phyloP scores from a whole-genome alignment of 2,329 filamentous ascomycete genomes.

The Paraphaeosphaeria minitans region DNA sequence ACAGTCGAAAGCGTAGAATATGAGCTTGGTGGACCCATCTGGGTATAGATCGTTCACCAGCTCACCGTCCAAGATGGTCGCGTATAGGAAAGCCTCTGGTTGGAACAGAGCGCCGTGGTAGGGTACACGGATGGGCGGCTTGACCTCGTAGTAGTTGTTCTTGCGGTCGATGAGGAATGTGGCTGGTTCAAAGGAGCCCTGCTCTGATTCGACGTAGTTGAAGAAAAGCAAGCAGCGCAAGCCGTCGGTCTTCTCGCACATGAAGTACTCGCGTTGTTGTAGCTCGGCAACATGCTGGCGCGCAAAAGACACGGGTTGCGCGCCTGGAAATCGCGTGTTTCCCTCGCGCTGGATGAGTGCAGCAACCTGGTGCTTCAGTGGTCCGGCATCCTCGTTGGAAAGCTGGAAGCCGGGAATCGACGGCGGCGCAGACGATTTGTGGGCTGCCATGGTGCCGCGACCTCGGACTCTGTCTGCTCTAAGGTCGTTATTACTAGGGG shows the following conservation, averaged over 20 bases:
- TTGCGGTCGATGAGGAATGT: slow-evolving; percentile 97
- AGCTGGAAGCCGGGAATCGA: slow-evolving; percentile 43
- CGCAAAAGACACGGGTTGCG: slow-evolving; percentile 92
- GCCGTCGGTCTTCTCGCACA: slow-evolving; percentile 98
- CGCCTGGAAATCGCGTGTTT: slow-evolving; percentile 76
- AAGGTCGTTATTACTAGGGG: neutral
- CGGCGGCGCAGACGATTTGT: slow-evolving; percentile 31
- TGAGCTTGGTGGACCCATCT: slow-evolving; percentile 68
- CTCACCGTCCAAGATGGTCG: slow-evolving; percentile 90
- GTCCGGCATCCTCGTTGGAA: slow-evolving; percentile 27
- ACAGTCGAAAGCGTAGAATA: slow-evolving; percentile 93
- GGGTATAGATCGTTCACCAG: slow-evolving; percentile 79
- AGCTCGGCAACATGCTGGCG: slow-evolving; percentile 83
- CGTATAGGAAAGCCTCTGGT: slow-evolving; percentile 69
- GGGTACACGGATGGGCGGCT: slow-evolving; percentile 78
- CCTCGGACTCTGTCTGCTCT: neutral
- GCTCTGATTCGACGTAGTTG: slow-evolving; percentile 66
- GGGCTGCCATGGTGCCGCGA: slow-evolving; percentile 2
- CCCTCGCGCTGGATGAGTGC: slow-evolving; percentile 69
- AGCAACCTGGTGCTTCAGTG: slow-evolving; percentile 75
- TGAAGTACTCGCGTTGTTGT: slow-evolving; percentile 84
- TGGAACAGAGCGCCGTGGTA: slow-evolving; percentile 63
- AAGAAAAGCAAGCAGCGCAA: slow-evolving; percentile 95
- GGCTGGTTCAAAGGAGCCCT: slow-evolving; percentile 45
- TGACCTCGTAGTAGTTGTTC: slow-evolving; percentile 93